Base-by-base conservation (phyloP, 139 green algal species). In the Monoraphidium neglectum region DNA sequence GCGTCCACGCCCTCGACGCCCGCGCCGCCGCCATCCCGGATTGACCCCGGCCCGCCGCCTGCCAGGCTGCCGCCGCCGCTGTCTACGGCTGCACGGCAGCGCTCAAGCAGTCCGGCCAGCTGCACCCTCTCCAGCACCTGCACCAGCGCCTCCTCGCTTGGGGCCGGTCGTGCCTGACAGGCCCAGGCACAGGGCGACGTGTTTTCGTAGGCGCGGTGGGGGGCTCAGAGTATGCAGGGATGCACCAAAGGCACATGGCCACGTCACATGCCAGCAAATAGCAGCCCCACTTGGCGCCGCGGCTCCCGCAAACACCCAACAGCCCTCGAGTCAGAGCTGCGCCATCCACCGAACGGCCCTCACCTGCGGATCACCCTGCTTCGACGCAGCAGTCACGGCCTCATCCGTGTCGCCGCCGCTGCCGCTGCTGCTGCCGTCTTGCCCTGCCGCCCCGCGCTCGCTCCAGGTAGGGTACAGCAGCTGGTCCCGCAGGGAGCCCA, bases 401-500 rank as follows among this genome's bases (percentile, higher is more conserved):
- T 37, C 28, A 73, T 37, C 64, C 53, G 63, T 76, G 70, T 77
- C 60, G n/a, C 46, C 70, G 62, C 61, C 62, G 70, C 65, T 64
- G 59, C 61, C 69, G 38, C 68, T 64, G 37, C 46, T 78, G 68
- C 70, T 37, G 47, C 6, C 67, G 71, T 49, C 68, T n/a, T 37
- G 68, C 13, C 12, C 13, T 63, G 5, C 26, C 24, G 26, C 12
- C 12, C 56, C 56, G 56, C 3, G 57, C 74, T n/a, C 43, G n/a
- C 47, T 56, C 79, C 49, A 85, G 21, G 76, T 76, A 12, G 65
- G 78, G 53, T 72, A 78, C 15, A 78, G 78, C 68, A 74, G 54
- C 86, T 98, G 93, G 57, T 98, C 90, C 6, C 90, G 37, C 5
- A 99, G 87, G 26, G 82, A 92, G 65, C 95, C 96, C 59, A 99